Conservation (phyloP, 352 stramenopile species). For the Pythium grandisporangium region DNA sequence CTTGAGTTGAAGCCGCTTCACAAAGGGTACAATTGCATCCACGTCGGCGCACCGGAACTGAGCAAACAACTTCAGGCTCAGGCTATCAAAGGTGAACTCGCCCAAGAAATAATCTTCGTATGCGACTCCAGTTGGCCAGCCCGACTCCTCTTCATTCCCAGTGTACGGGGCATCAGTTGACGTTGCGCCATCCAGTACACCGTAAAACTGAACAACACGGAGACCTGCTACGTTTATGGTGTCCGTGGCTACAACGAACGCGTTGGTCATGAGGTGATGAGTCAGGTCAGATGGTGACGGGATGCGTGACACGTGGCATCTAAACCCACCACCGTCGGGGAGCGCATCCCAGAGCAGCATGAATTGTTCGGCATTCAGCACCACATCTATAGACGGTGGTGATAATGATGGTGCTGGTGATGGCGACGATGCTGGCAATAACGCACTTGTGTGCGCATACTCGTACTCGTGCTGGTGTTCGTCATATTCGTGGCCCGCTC, state of each 20-base stretch:
- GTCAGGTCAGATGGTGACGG: conserved; percentile 24
- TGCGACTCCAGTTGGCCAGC: no score
- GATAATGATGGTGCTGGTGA: no score
- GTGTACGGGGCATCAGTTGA: not conserved
- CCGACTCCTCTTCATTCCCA: no score
- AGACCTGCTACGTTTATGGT: conserved; percentile 22
- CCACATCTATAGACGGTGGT: no score
- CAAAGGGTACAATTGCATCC: conserved; percentile 47
- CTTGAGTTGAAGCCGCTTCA: conserved; percentile 70
- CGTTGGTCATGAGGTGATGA: conserved; percentile 31
- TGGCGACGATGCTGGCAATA: no score
- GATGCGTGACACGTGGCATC: conserved; percentile 46
- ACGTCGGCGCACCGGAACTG: conserved; percentile 45
- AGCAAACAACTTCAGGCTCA: conserved; percentile 54
- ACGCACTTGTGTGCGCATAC: no score
- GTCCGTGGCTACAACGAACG: conserved; percentile 46
- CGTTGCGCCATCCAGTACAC: conserved; percentile 4
- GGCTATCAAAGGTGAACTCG: conserved; percentile 63
- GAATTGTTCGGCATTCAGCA: conserved; percentile 22
- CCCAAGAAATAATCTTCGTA: conserved; percentile 32
- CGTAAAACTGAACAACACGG: conserved; percentile 52
- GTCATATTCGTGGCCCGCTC: no score
- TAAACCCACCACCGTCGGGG: conserved; percentile 45
- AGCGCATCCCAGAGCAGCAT: conserved; percentile 39
- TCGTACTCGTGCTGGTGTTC: no score